Conservation (phyloP, 2,329 filamentous ascomycete species). For the Aureobasidium sp. region DNA sequence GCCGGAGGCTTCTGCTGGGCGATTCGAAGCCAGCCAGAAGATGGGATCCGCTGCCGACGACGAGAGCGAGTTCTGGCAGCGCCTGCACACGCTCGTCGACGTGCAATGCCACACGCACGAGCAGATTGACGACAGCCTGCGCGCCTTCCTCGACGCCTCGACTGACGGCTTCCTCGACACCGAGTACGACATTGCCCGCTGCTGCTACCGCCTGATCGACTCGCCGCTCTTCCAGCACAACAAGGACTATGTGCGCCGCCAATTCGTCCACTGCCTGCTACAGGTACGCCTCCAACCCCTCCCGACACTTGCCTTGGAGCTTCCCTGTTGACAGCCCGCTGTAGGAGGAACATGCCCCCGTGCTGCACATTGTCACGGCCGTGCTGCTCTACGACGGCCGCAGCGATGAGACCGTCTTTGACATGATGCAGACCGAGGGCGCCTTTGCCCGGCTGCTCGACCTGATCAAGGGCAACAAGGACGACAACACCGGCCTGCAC, state of each 20-base stretch:
- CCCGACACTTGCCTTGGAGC: slow-evolving; percentile 1
- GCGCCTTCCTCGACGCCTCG: slow-evolving; percentile 58
- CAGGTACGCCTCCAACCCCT: slow-evolving; percentile 40
- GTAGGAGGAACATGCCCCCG: slow-evolving; percentile 71
- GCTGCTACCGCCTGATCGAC: slow-evolving; percentile 68
- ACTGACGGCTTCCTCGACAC: slow-evolving; percentile 62
- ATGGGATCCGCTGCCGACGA: slow-evolving; percentile 54
- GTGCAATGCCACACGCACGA: slow-evolving; percentile 49
- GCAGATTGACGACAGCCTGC: slow-evolving; percentile 74
- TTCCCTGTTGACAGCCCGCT: slow-evolving; percentile 69
- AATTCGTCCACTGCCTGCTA: slow-evolving; percentile 85
- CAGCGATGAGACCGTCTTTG: slow-evolving; percentile 67
- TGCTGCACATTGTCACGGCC: slow-evolving; percentile 74
- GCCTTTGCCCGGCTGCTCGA: slow-evolving; percentile 79
- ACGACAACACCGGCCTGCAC: slow-evolving; percentile 64
- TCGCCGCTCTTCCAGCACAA: slow-evolving; percentile 67
- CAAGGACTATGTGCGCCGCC: slow-evolving; percentile 78
- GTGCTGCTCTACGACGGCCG: slow-evolving; percentile 84
- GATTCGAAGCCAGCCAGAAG: slow-evolving; percentile 25
- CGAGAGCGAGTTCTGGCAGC: slow-evolving; percentile 75
- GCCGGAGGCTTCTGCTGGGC: slow-evolving; percentile 6
- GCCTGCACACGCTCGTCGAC: slow-evolving; percentile 47
- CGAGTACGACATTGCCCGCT: slow-evolving; percentile 72
- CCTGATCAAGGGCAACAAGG: slow-evolving; percentile 58
- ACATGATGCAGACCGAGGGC: slow-evolving; percentile 78